Evolutionary conservation across 495 filamentous ascomycete genomes (phyloP), one percentile per base, ranked within the genome.

Genomic region (Pseudomonodictys pantanalensis): DNA sequence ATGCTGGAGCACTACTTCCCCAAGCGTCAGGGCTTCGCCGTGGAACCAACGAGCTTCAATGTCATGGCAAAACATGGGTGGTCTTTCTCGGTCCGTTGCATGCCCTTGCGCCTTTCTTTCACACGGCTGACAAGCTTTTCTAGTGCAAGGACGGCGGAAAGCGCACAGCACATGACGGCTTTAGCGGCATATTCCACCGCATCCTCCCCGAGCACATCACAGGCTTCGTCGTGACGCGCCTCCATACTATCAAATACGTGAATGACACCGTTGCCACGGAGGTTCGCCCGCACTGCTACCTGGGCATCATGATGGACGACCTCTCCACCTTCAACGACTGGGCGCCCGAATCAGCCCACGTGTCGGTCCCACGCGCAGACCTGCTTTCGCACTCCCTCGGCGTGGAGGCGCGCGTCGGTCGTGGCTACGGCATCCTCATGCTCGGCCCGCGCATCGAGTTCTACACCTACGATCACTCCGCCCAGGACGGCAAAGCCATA

Each of bases 261-360:
- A 25, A 43, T 30, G 24, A 26, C 2, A 20, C 12, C n/a, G 17
- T 18, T 17, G 8, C 1, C 20, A n/a, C 20, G 30, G 2, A 41
- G 24, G 18, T 9, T 2, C 2, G 29, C 43, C 51, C 52, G 8
- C 58, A 62, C 43, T 56, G 28, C 9, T 56, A 49, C 23, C 51
- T 62, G 9, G 52, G 26, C 2, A 55, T 62, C 20, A 23, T 50
- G 43, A 38, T 56, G n/a, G 58, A 62, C 51, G 44, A 49, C 44
- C 51, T 56, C 22, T 12, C 20, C 12, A 51, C 32, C 1, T 44
- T 20, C n/a, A 18, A 35, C 9, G 1, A 42, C 20, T 58, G 54
- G 60, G 2, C 25, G 4, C 2, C 47, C 3, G 18, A 39, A 2
- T 11, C 18, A 41, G 38, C 38, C 12, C 15, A 33, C 11, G 18